phyloP scores from a whole-genome alignment of 1,284 basidiomycete genomes.

The Malassezia brasiliensis region DNA sequence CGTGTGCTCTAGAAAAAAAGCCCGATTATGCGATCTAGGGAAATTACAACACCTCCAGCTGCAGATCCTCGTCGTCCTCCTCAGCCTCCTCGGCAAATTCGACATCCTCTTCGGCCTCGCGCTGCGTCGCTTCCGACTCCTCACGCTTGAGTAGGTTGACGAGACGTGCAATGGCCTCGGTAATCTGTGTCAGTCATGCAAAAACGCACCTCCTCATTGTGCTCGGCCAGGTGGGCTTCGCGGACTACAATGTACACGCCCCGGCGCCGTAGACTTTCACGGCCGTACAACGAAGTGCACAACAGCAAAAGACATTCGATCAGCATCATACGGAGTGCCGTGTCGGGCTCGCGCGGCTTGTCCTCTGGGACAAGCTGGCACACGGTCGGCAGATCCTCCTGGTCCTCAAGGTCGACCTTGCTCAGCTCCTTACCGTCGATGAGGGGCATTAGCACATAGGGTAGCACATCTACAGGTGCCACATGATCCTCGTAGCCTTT shows the following conservation, averaged over 20 bases:
- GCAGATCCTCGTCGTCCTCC: slow-evolving; percentile 15
- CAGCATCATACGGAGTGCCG: slow-evolving; percentile 68
- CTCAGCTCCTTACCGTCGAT: slow-evolving; percentile 75
- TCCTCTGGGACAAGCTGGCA: slow-evolving; percentile 78
- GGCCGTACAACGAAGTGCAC: slow-evolving; percentile 75
- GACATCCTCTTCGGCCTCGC: slow-evolving; percentile 24
- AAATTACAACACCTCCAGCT: slow-evolving; percentile 8
- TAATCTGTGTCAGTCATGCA: slow-evolving; percentile 19
- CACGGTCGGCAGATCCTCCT: slow-evolving; percentile 71
- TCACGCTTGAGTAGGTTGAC: slow-evolving; percentile 46
- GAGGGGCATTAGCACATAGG: slow-evolving; percentile 67
- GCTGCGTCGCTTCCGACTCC: slow-evolving; percentile 32
- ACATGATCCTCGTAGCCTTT: slow-evolving; percentile 18
- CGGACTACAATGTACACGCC: slow-evolving; percentile 83
- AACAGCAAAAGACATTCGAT: slow-evolving; percentile 81
- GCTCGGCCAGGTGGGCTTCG: slow-evolving; percentile 68
- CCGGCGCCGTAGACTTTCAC: slow-evolving; percentile 66
- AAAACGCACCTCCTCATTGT: slow-evolving; percentile 59
- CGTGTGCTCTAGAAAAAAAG: neutral
- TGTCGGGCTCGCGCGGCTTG: slow-evolving; percentile 74
- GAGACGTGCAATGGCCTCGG: slow-evolving; percentile 41
- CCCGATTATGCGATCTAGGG: slow-evolving; percentile 33
- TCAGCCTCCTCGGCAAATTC: slow-evolving; percentile 24
- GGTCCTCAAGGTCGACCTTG: slow-evolving; percentile 57
- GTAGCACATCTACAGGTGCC: slow-evolving; percentile 42